Percentiles rank a stretch among this genome's conserved stretches.
phyloP scores from a whole-genome alignment of 345 rosid species.

The Salix koriyanagi region DNA sequence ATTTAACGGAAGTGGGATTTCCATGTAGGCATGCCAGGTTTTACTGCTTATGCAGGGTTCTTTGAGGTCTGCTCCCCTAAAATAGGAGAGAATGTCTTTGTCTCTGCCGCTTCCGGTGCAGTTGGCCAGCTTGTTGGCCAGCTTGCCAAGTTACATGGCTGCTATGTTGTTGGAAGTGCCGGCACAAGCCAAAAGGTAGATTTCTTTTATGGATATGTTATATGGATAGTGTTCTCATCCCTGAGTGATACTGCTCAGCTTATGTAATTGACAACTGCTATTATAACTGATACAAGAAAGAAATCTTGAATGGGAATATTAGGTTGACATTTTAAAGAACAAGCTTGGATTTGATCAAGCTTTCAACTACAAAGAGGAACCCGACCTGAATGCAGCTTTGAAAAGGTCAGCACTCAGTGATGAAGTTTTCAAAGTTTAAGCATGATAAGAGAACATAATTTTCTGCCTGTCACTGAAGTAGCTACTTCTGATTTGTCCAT shows the following conservation, averaged over 20 bases:
- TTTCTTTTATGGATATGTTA: neutral
- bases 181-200: constrained; percentile 53
- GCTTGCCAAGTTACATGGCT: constrained; percentile 67
- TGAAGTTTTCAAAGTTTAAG: neutral
- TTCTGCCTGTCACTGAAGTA: neutral
- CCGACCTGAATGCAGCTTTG: constrained; percentile 48
- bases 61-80: constrained; percentile 58
- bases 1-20: neutral
- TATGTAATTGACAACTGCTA: neutral
- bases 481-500: neutral
- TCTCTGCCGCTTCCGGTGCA: constrained; percentile 74
- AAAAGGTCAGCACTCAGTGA: constrained; percentile 56
- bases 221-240: too few species aligned
- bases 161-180: constrained; percentile 69
- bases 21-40: constrained; percentile 64
- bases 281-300: neutral
- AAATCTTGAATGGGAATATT: constrained; percentile 2
- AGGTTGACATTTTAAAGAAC: constrained; percentile 61
- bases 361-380: constrained; percentile 68
- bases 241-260: neutral
- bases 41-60: constrained; percentile 72
- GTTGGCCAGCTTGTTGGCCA: constrained; percentile 82
- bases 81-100: constrained; percentile 53
- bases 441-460: neutral
- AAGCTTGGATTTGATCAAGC: constrained; percentile 70